Base-by-base conservation (phyloP, 1,284 basidiomycete species). In the Ceratobasidium sp. region DNA sequence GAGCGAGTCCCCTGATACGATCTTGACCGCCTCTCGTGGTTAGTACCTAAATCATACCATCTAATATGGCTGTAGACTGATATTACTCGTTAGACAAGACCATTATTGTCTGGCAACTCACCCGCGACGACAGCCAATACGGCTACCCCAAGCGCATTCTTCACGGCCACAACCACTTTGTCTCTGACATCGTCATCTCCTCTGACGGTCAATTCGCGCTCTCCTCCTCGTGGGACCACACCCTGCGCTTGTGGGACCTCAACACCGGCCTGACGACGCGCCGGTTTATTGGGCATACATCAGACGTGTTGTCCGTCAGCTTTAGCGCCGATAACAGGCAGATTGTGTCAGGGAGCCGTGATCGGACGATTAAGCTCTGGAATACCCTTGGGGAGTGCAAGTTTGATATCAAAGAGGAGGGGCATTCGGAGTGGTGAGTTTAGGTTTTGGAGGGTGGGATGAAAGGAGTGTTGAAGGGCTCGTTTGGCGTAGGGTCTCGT, bases 351-450 rank as follows among this genome's bases (percentile, higher is more conserved):
- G 98, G 96, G 74, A 96, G 95, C 76, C 93, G 98, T 79, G 98
- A 99, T 89, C 88, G 88, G 82, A 92, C 93, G 71, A 99, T 99
- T 88, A 99, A 99, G 85, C 93, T 99, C 81, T 99, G 98, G 98
- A 99, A 99, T 87, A 99, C 98, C 77, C 91, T 99, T 77, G 98
- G 98, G 82, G 98, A 99, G 85, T 99, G 98, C 89, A 99, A 99
- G 85, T 99, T 96, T 84, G 95, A 98, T 84, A 99, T 99, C 85
- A 95, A 95, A 85, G 97, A 99, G 79, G 98, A 99, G 79, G 96
- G 97, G 78, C 98, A 98, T 87, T 85, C 89, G 73, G 96, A 97
- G 85, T 98, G 96, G 96, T 94, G 79, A 74, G 87, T 74, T 81
- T 52, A 41, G n/a, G n/a, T n/a, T n/a, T n/a, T n/a, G n/a, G n/a